Evolutionary conservation across 768 basidiomycete species (phyloP).

Genomic region (Tricholoma furcatifolium): DNA sequence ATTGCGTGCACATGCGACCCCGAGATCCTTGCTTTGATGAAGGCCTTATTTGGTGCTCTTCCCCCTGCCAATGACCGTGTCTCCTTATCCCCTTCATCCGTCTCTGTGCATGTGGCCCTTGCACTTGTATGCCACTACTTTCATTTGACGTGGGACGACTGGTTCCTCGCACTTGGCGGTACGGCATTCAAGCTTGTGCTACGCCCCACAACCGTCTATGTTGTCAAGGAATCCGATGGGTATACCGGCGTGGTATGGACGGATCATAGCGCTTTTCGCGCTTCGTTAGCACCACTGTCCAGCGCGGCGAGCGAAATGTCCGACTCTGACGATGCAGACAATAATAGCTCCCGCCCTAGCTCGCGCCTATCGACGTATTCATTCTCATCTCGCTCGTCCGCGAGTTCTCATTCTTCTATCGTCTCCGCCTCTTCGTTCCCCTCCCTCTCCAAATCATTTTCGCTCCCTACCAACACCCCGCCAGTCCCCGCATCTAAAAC

Average conservation of each 20-base stretch:
- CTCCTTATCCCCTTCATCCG: background rate
- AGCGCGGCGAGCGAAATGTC: conserved; percentile 7
- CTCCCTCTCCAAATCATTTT: background rate
- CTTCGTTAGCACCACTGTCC: background rate
- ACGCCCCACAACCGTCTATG: conserved; percentile 23
- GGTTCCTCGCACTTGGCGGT: conserved; percentile 34
- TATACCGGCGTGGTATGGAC: conserved; percentile 28
- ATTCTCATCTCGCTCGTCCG: conserved; percentile 27
- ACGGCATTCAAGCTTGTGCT: conserved; percentile 35
- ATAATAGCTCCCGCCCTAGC: conserved; percentile 35
- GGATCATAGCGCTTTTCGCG: conserved; percentile 9
- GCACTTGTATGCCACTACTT: conserved; percentile 32
- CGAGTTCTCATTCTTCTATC: conserved; percentile 28
- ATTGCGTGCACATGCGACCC: background rate
- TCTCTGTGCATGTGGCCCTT: conserved; percentile 27
- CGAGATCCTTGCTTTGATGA: background rate
- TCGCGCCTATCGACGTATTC: conserved; percentile 38
- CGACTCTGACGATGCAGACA: conserved; percentile 17
- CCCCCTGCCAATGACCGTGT: background rate
- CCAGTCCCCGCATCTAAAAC: conserved; percentile 17
- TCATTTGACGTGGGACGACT: conserved; percentile 33
- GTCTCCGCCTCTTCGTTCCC: conserved; percentile 13
- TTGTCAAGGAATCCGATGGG: conserved; percentile 26
- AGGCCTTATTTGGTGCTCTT: conserved; percentile 1
- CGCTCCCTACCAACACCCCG: conserved; percentile 4